phyloP scores from a whole-genome alignment of 108 stramenopile species.

The Cylindrotheca closterium region DNA sequence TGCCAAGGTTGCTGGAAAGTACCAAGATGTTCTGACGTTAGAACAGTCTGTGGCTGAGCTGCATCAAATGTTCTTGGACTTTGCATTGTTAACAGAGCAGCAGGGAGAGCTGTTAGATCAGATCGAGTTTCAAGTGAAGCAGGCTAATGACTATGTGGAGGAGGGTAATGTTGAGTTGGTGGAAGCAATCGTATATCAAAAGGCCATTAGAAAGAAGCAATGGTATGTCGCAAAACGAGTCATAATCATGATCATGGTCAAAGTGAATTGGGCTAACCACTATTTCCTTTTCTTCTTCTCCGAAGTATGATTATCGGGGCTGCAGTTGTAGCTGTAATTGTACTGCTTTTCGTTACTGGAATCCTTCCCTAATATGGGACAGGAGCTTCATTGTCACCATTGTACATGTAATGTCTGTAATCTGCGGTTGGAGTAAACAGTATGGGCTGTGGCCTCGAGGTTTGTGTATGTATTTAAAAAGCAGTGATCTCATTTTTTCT shows the following conservation, averaged over 20 bases:
- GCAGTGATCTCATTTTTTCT: too few relatives aligned
- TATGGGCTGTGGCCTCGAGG: too few relatives aligned
- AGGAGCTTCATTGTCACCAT: background rate
- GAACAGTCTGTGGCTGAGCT: conserved; percentile 95
- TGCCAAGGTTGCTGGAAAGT: conserved; percentile 93
- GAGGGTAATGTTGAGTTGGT: conserved; percentile 91
- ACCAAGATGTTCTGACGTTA: conserved; percentile 96
- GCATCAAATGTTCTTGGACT: conserved; percentile 99
- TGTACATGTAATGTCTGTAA: background rate
- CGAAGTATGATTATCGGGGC: conserved; percentile 19
- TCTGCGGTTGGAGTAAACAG: background rate
- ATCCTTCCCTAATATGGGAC: background rate
- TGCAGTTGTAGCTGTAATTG: conserved; percentile 19
- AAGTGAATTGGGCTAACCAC: too few relatives aligned
- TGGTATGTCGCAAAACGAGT: conserved; percentile 44
- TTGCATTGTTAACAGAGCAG: conserved; percentile 96
- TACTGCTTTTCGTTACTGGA: conserved; percentile 4
- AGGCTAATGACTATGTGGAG: conserved; percentile 93
- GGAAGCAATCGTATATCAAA: conserved; percentile 87
- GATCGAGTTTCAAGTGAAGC: conserved; percentile 95
- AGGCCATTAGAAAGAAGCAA: conserved; percentile 93
- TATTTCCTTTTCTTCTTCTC: background rate
- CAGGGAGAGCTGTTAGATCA: conserved; percentile 98
- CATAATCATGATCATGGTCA: background rate
- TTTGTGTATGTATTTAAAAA: too few relatives aligned